These are phyloP conservation scores for Penicillium canariense DNA, from an alignment of 495 filamentous ascomycete genomes.

Conservation along the genomic window DNA sequence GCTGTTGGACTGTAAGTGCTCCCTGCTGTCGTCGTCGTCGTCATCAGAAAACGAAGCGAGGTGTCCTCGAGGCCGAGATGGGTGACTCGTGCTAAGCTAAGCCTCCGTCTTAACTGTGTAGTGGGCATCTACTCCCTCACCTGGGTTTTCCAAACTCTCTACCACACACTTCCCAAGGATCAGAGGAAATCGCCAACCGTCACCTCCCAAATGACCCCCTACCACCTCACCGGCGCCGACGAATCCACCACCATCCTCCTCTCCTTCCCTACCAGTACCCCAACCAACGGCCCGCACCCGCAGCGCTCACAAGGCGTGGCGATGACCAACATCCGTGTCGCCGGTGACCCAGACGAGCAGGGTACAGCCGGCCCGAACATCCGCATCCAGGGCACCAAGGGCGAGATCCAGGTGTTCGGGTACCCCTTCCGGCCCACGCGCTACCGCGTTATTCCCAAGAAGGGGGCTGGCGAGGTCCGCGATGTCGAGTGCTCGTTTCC, in stretches of 20 bases:
- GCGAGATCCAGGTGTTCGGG: conserved; percentile 81
- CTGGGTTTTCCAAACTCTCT: conserved; percentile 91
- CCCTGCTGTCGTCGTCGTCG: neutral
- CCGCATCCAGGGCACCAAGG: conserved; percentile 80
- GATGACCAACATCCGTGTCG: conserved; percentile 69
- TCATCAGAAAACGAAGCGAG: neutral
- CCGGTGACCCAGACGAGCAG: conserved; percentile 63
- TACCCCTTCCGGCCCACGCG: conserved; percentile 67
- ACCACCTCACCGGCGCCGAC: conserved; percentile 76
- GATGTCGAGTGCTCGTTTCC: conserved; percentile 65
- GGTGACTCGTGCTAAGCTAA: conserved; percentile 3
- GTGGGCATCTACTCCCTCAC: conserved; percentile 88
- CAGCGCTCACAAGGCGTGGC: conserved; percentile 67
- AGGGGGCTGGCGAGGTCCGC: conserved; percentile 46
- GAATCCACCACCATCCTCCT: conserved; percentile 77
- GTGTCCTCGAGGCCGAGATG: neutral
- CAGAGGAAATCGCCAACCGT: conserved; percentile 55
- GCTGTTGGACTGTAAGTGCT: conserved; percentile 63
- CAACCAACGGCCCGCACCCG: conserved; percentile 34
- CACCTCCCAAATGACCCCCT: conserved; percentile 66
- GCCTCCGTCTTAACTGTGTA: conserved; percentile 18
- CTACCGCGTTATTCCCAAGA: conserved; percentile 57
- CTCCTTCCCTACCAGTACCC: conserved; percentile 66
- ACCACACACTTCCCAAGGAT: conserved; percentile 66
- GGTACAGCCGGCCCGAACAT: conserved; percentile 63